Base-by-base conservation (phyloP, 2,329 filamentous ascomycete genomes). In the Trichoderma cornu-damae region DNA sequence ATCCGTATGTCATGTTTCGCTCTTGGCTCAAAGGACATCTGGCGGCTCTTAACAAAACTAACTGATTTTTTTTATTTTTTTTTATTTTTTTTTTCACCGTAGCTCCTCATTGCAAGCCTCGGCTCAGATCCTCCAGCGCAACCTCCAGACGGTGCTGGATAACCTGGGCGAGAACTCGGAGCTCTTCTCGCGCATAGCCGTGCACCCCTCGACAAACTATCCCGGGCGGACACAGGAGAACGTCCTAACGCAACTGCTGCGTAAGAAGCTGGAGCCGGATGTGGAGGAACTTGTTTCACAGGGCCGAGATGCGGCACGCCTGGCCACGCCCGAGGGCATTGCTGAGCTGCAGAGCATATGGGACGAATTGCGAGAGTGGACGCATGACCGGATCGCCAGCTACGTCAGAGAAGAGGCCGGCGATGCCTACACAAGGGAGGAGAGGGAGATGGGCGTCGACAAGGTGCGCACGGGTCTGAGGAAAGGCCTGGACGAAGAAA, bases 191-290 rank as follows among this genome's bases (percentile, higher is more conserved):
- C 83, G 84, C 55, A 79, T 90, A 51, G 86, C 88, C 61, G 82
- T 89, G 20, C 90, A 89, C 67, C 90, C 90, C 0, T 84, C 86
- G 11, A 88, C 89, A 2, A 85, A 85, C 69, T 94, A 83, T 72
- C 90, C 84, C 4, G 87, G 83, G 35, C 85, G 81, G 64, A 86
- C 80, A 4, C 84, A 89, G 59, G 83, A 88, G 69, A 73, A 71
- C 48, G 77, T 89, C 3, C 78, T 93, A 1, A 78, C 82, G 24
- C 82, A 87, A 64, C 77, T 96, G 2, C 76, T 95, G 30, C 86
- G 90, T 37, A 95, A 94, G 73, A 94, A 94, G 69, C 79, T 91
- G 48, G 90, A 94, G 63, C 89, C 89, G 0, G 79, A 83, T 22
- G 85, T 91, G 16, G 88, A 92, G 68, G 83, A 85, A 57, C 86